Evolutionary conservation across 768 basidiomycete genomes (phyloP), one percentile per base, ranked within the genome.

Genomic region (Tubosaeta sp.): DNA sequence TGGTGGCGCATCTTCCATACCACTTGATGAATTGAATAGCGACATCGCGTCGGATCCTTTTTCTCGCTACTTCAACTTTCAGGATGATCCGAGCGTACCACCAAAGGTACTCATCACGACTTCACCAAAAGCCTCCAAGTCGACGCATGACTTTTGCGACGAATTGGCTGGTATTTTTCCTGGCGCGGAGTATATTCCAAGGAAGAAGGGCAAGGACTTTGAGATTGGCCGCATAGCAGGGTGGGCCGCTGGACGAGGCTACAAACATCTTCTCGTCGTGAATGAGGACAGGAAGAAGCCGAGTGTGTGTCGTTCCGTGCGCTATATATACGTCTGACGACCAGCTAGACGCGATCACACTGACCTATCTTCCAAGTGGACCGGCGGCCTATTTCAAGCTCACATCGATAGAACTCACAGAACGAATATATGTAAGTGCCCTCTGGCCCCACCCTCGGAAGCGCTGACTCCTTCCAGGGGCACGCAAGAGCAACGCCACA

Each of bases 331-430:
- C 25, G 32, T 61, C 52, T 58, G 32, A 53, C 47, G 31, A 54
- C 43, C 16, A 44, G 22, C 5, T 58, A 98, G 97, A 95, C 71
- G 93, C 94, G 3, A 84, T 99, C 56, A 97, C 95, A 0, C 71
- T 98, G 48, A 82, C 93, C 41, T 83, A 95, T 64, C 82, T 99
- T 12, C 97, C 97, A 0, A 75, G 83, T 47, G 97, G 97, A 12
- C 97, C 97, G 0, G 91, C 91, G 2, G 95, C 95, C 0, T 95
- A 95, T 68, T 97, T 98, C 77, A 95, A 91, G 66, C 77, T 99
- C 38, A 86, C 90, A 0, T 95, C 92, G 6, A 76, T 98, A 35
- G 83, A 91, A 62, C 77, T 94, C 17, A 88, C 92, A 11, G 82
- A 86, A 67, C 77, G 91, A 58, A 95, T 98, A 39, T 89, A 83